phyloP scores from a whole-genome alignment of 2,329 filamentous ascomycete genomes.

The Clonostachys rosea region DNA sequence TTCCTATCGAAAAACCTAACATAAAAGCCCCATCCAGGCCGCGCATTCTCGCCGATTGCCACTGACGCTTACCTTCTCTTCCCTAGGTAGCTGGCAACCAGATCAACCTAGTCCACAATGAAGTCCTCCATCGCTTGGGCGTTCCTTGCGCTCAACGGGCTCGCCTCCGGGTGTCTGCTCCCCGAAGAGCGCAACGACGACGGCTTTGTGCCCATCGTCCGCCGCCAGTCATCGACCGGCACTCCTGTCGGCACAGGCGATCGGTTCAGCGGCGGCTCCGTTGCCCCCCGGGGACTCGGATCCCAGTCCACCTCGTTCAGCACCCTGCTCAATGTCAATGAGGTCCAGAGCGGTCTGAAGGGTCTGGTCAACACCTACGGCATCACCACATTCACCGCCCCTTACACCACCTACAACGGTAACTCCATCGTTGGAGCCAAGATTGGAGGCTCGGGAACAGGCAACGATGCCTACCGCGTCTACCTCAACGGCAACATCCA shows the following conservation, averaged over 20 bases:
- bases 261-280: slow-evolving; percentile 30
- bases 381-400: slow-evolving; percentile 31
- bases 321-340: slow-evolving; percentile 37
- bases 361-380: slow-evolving; percentile 31
- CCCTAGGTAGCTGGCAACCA: too few relatives aligned
- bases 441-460: background rate
- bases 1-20: too few relatives aligned
- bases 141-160: background rate
- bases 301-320: slow-evolving; percentile 24
- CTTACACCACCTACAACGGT: slow-evolving; percentile 35
- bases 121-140: background rate
- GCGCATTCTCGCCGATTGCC: too few relatives aligned
- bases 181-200: background rate
- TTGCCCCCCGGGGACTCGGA: slow-evolving; percentile 18
- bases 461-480: background rate
- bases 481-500: slow-evolving; percentile 30
- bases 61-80: too few relatives aligned
- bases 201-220: background rate
- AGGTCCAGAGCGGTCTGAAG: slow-evolving; percentile 36
- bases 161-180: background rate
- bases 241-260: slow-evolving; percentile 33
- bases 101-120: background rate
- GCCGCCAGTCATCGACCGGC: background rate
- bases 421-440: slow-evolving; percentile 20
- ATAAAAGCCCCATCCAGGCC: too few relatives aligned